Percentiles rank a stretch among this genome's conserved stretches.
These are phyloP conservation scores for Gastrolobium bilobum DNA, from an alignment of 306 rosid genomes.

Conservation along the genomic window DNA sequence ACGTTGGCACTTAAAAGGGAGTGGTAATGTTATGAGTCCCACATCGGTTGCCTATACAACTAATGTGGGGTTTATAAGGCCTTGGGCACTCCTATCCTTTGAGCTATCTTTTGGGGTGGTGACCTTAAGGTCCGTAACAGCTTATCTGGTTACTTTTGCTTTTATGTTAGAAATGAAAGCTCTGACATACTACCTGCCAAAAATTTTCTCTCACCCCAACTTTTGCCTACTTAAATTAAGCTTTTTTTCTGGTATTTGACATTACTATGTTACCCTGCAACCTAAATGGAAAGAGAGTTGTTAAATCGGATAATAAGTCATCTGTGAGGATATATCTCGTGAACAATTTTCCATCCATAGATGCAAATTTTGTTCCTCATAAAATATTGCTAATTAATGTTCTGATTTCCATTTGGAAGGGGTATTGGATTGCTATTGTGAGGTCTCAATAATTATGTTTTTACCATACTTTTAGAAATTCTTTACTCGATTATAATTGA, in stretches of 20 bases:
- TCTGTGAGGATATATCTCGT: background rate
- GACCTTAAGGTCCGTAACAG: too few species aligned
- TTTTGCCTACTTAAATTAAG: background rate
- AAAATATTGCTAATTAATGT: constrained; percentile 5
- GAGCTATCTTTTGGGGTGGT: too few species aligned
- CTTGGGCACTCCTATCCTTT: too few species aligned
- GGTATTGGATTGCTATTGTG: constrained; percentile 25
- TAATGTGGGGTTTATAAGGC: too few species aligned
- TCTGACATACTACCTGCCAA: constrained; percentile 1
- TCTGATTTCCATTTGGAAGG: constrained; percentile 35
- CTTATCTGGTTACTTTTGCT: background rate
- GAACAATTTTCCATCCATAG: constrained; percentile 6
- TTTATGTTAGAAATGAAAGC: constrained; percentile 23
- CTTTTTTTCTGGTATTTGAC: background rate
- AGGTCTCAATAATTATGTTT: constrained; percentile 2
- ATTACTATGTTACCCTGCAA: background rate
- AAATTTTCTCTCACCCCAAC: background rate
- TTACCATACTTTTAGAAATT: background rate
- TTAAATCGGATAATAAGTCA: background rate
- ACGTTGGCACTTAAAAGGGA: too few species aligned
- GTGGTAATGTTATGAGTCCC: too few species aligned
- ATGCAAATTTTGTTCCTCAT: background rate
- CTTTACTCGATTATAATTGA: background rate
- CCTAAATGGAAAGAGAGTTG: background rate
- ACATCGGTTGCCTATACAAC: too few species aligned